Evolutionary conservation across 768 basidiomycete genomes (phyloP).

Genomic region (Suillus subaureus): DNA sequence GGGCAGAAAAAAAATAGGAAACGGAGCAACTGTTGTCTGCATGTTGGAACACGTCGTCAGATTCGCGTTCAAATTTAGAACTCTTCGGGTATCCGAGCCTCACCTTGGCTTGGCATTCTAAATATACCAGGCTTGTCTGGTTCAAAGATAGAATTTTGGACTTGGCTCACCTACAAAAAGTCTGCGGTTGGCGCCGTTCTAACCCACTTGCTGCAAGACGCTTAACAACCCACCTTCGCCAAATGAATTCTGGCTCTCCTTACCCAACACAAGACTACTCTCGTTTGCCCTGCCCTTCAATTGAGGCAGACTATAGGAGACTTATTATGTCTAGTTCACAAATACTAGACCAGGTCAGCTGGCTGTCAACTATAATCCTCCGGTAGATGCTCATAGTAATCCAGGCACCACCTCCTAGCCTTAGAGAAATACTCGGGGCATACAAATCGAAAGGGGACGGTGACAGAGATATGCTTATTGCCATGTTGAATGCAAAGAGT

Average conservation of each 20-base stretch:
- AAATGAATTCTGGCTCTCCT: constrained; percentile 32
- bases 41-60: constrained; percentile 12
- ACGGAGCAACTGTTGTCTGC: background rate
- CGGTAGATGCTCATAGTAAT: constrained; percentile 1
- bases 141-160: constrained; percentile 49
- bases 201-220: constrained; percentile 18
- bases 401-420: constrained; percentile 77
- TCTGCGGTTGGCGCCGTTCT: constrained; percentile 23
- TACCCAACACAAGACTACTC: constrained; percentile 21
- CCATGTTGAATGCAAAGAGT: constrained; percentile 89
- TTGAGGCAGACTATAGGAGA: constrained; percentile 24
- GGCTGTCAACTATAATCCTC: background rate
- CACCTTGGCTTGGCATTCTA: constrained; percentile 48
- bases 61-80: constrained; percentile 24
- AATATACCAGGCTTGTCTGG: constrained; percentile 36
- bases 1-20: background rate
- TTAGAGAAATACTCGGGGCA: constrained; percentile 85
- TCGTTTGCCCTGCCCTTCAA: constrained; percentile 15
- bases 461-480: constrained; percentile 88
- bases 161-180: constrained; percentile 49
- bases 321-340: constrained; percentile 49
- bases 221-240: constrained; percentile 19
- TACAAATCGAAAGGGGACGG: constrained; percentile 87
- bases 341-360: constrained; percentile 46
- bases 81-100: constrained; percentile 36